Base-by-base conservation (phyloP, 129 eudicot genomes). In the Apium graveolens region DNA sequence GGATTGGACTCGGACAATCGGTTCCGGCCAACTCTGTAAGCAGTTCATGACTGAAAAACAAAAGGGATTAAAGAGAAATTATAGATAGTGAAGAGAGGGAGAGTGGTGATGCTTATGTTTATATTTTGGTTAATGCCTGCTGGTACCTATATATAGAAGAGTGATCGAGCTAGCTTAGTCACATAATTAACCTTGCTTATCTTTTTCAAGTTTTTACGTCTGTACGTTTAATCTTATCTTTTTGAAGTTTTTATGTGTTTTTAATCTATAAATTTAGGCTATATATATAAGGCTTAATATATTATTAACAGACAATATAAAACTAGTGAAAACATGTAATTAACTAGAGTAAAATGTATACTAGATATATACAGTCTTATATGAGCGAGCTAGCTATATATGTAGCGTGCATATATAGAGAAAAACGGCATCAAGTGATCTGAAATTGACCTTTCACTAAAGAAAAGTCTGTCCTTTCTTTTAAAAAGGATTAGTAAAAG, bases 21-120 rank as follows among this genome's bases (percentile, higher is more conserved):
- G 97, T 53, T 89, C 97, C 20, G 97, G 97, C 97, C 97, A 92
- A 55, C 83, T 79, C 57, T 77, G 84, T 60, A 85, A 51, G 76
- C 38, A 74, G n/a, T 14, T 74, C 77, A 74, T 78, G 31, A 42
- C 44, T 72, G 3, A 9, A 9, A 11, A 60, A n/a, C n/a, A 9
- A 26, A 60, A n/a, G 3, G 11, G n/a, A n/a, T n/a, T n/a, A n/a
- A n/a, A 38, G 31, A 71, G 31, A 79, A 81, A 31, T 31, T 29
- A 27, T 14, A 68, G 80, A 69, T 35, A 78, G 78, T 29, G 53
- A 62, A 42, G 45, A 11, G 29, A 14, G 17, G 17, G 27, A n/a
- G 75, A 8, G 32, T 24, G 9, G 53, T 41, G 32, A 35, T 37
- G 75, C 8, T 35, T 34, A 17, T 35, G 74, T 17, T 8, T 37